phyloP scores from a whole-genome alignment of 129 eudicot species.

The Artemisia annua region DNA sequence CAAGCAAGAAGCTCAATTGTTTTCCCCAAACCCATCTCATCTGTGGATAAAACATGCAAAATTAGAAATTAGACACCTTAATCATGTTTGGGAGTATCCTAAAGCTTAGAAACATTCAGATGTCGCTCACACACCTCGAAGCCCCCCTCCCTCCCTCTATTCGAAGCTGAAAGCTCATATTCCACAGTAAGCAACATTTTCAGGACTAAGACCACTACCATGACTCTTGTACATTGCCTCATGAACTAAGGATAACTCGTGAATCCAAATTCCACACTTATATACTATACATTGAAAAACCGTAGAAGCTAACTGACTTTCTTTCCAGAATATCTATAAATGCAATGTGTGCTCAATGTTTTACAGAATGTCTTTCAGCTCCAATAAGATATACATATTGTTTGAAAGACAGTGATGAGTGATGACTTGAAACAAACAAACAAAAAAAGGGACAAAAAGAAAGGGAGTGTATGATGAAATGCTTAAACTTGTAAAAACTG shows the following conservation, averaged over 20 bases:
- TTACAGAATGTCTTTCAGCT: not conserved
- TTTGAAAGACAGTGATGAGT: no score
- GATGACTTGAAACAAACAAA: no score
- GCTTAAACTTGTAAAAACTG: no score
- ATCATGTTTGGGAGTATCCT: constrained; percentile 22
- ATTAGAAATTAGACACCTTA: not conserved
- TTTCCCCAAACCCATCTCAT: constrained; percentile 99
- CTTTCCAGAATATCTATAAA: not conserved
- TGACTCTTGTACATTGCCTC: not conserved
- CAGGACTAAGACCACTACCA: not conserved
- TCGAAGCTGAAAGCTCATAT: not conserved
- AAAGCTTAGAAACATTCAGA: not conserved
- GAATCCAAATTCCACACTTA: not conserved
- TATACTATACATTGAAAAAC: not conserved
- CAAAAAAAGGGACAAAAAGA: no score
- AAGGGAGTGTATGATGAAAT: no score
- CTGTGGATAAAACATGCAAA: constrained; percentile 38
- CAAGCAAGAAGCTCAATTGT: constrained; percentile 96
- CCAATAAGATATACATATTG: not conserved
- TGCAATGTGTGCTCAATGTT: not conserved
- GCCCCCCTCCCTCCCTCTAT: not conserved
- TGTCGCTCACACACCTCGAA: not conserved
- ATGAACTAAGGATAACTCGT: not conserved
- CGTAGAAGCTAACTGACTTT: not conserved
- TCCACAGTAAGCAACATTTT: not conserved